These are phyloP conservation scores for Rhodotorula sp. DNA, from an alignment of 1,284 basidiomycete species.

Conservation along the genomic window DNA sequence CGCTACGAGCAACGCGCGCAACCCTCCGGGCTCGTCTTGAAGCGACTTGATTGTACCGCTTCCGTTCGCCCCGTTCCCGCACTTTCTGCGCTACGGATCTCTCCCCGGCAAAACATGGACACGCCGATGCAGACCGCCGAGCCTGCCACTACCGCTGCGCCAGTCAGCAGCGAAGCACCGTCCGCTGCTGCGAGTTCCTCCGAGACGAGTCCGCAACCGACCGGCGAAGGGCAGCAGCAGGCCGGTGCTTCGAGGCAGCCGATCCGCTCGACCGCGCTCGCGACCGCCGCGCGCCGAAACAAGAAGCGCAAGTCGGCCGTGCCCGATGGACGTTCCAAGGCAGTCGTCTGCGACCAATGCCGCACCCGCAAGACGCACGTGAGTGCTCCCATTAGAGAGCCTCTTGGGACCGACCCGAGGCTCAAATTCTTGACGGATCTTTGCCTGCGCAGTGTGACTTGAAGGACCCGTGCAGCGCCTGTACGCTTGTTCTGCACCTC, in stretches of 20 bases:
- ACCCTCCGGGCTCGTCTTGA: neutral
- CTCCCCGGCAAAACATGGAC: neutral
- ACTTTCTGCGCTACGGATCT: no score
- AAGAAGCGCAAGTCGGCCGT: neutral
- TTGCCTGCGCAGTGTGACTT: neutral
- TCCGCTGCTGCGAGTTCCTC: neutral
- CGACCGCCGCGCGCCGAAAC: neutral
- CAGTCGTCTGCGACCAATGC: conserved; percentile 1
- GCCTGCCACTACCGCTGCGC: neutral
- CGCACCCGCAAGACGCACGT: conserved; percentile 6
- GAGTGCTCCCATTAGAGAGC: neutral
- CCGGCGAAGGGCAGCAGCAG: neutral
- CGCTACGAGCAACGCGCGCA: neutral
- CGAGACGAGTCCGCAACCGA: neutral
- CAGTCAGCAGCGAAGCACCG: neutral
- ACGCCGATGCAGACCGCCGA: neutral
- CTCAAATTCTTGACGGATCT: neutral
- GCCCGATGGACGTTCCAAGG: neutral
- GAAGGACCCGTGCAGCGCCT: neutral
- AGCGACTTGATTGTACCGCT: neutral
- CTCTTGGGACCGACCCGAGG: no score
- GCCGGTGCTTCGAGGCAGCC: neutral
- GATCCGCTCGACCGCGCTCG: conserved; percentile 1
- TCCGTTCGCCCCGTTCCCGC: neutral
- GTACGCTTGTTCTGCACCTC: neutral